Evolutionary conservation across 2,329 filamentous ascomycete genomes (phyloP).

Genomic region (Cordyceps tenuipes): DNA sequence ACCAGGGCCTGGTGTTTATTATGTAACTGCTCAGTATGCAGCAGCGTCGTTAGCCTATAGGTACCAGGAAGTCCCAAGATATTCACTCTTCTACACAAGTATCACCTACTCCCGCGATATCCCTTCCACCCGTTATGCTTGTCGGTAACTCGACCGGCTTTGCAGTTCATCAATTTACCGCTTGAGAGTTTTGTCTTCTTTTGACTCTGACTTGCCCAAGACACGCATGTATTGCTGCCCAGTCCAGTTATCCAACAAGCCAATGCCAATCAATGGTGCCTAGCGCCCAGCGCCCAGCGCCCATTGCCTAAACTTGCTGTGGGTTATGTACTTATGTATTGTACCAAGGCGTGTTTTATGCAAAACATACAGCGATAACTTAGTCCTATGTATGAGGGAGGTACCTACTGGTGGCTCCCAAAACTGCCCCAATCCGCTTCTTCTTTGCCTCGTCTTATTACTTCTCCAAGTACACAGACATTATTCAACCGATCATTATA

Average conservation of each 20-base stretch:
- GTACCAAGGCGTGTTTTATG: too few species aligned
- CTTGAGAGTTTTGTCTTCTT: too few species aligned
- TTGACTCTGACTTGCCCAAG: background rate
- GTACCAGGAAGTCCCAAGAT: background rate
- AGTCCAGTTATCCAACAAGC: background rate
- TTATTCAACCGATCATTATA: background rate
- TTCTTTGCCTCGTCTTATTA: background rate
- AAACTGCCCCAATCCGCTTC: slow-evolving; percentile 3
- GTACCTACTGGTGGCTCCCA: background rate
- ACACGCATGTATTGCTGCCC: background rate
- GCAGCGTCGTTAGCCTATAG: background rate
- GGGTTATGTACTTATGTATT: too few species aligned
- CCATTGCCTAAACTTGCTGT: background rate
- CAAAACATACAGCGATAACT: too few species aligned
- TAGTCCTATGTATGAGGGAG: too few species aligned
- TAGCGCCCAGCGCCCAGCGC: background rate
- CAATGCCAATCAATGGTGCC: background rate
- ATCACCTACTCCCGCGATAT: too few species aligned
- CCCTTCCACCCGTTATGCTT: too few species aligned
- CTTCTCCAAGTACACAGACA: background rate
- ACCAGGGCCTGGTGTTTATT: background rate
- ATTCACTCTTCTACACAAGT: too few species aligned
- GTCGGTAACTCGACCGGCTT: too few species aligned
- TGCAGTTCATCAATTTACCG: too few species aligned
- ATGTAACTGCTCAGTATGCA: too few species aligned